phyloP scores from a whole-genome alignment of 2,329 filamentous ascomycete genomes.

The Fusarium citri region DNA sequence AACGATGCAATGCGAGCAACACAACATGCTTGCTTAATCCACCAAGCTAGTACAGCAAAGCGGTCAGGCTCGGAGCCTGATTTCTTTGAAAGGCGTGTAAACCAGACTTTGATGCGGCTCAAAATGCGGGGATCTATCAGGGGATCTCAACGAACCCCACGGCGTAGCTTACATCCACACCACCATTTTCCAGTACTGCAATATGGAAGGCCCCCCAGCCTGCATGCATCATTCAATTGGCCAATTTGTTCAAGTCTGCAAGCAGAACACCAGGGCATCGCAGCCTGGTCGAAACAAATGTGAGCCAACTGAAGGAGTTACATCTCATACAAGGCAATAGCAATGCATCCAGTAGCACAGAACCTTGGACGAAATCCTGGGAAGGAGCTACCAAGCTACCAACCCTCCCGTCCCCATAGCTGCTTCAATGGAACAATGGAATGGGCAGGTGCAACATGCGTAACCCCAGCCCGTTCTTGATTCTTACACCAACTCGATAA shows the following conservation, averaged over 20 bases:
- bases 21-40: background rate
- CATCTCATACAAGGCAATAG: background rate
- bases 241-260: background rate
- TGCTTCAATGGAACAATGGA: background rate
- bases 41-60: background rate
- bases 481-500: slow-evolving; percentile 10
- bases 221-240: background rate
- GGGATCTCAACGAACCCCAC: background rate
- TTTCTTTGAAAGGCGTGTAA: background rate
- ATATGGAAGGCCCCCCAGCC: background rate
- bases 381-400: background rate
- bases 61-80: slow-evolving; percentile 1
- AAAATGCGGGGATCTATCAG: background rate
- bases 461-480: background rate
- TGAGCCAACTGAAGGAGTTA: background rate
- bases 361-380: background rate
- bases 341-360: background rate
- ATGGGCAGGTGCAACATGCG: background rate
- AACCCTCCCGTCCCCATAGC: background rate
- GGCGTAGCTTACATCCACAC: background rate
- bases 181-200: background rate
- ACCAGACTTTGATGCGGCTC: background rate
- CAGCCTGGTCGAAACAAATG: background rate
- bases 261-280: background rate
- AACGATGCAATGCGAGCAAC: background rate